Conservation (phyloP, 2,329 filamentous ascomycete species). For the Pseudodiploospora longispora region DNA sequence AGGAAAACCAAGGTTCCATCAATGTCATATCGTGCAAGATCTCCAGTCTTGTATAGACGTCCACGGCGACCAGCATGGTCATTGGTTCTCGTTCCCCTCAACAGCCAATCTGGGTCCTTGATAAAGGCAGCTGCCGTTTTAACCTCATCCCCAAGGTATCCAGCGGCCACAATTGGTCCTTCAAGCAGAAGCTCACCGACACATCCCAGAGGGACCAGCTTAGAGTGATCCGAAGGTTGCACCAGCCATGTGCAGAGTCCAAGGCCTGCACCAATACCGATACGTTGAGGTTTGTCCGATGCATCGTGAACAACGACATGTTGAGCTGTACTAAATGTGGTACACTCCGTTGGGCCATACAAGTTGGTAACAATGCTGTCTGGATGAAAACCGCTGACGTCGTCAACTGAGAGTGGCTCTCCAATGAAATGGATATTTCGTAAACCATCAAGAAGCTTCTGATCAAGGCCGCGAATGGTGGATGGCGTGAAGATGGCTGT, state of each 20-base stretch:
- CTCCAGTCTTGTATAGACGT: slow-evolving; percentile 39
- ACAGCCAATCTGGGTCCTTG: slow-evolving; percentile 26
- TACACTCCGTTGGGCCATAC: slow-evolving; percentile 15
- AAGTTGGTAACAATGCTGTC: slow-evolving; percentile 7
- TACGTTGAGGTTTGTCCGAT: not conserved
- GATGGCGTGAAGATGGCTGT: slow-evolving; percentile 8
- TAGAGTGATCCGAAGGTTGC: slow-evolving; percentile 10
- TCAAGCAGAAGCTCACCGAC: slow-evolving; percentile 30
- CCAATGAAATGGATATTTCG: slow-evolving; percentile 9
- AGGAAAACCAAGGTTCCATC: slow-evolving; percentile 36
- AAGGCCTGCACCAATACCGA: not conserved
- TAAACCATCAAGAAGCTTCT: slow-evolving; percentile 5
- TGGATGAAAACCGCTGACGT: slow-evolving; percentile 5
- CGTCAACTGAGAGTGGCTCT: slow-evolving; percentile 7
- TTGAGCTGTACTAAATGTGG: slow-evolving; percentile 3
- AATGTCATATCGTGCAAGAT: slow-evolving; percentile 34
- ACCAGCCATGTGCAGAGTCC: slow-evolving; percentile 15
- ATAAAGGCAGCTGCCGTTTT: slow-evolving; percentile 38
- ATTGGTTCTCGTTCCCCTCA: not conserved
- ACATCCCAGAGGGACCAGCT: slow-evolving; percentile 21
- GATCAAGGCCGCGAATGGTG: slow-evolving; percentile 8
- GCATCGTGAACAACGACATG: not conserved
- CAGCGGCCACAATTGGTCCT: slow-evolving; percentile 37
- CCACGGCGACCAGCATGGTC: not conserved
- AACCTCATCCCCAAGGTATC: slow-evolving; percentile 38